Base-by-base conservation (phyloP, 2,329 filamentous ascomycete species). In the Xylaria hypoxylon region DNA sequence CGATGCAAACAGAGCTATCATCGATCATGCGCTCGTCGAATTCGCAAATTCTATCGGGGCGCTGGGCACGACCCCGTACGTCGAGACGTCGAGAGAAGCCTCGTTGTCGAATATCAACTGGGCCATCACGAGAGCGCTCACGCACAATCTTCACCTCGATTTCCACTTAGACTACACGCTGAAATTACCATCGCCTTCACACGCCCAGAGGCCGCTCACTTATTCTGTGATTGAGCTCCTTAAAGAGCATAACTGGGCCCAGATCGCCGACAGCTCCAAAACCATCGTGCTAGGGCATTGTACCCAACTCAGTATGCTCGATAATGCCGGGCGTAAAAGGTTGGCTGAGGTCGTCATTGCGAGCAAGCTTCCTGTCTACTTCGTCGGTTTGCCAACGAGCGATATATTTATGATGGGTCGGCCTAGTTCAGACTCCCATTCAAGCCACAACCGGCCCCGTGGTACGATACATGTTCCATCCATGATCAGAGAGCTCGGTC, bases 151-250 rank as follows among this genome's bases (percentile, higher is more conserved):
- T 57, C 87, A 91, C 74, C 77, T 93, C 5, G 90, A 93, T 72
- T 87, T 92, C 51, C 91, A 93, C 74, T 81, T 93, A 5, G 91
- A 93, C 76, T 92, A 93, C 75, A 88, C 89, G 63, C 79, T 92
- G 2, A 84, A 89, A 58, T 65, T 61, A 1, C 70, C 72, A 1
- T 60, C 47, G 10, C 33, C 77, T 1, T 70, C 72, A 1, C 82
- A 53, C 17, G 45, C 77, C 2, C 71, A 74, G 1, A 82, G 77
- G 51, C 80, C 87, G 0, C 77, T 89, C 60, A 78, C 89, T 0
- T 86, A 85, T 79, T 78, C 84, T 47, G 85, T 89, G 1, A 62
- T 92, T 24, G 73, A 83, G 0, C 76, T 80, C 0, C 79, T 92
- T 13, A 80, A 83, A 63, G 75, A 78, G 13, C 76, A 80, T 28